Base-by-base conservation (phyloP, 768 basidiomycete species). In the Mycena epipterygia region DNA sequence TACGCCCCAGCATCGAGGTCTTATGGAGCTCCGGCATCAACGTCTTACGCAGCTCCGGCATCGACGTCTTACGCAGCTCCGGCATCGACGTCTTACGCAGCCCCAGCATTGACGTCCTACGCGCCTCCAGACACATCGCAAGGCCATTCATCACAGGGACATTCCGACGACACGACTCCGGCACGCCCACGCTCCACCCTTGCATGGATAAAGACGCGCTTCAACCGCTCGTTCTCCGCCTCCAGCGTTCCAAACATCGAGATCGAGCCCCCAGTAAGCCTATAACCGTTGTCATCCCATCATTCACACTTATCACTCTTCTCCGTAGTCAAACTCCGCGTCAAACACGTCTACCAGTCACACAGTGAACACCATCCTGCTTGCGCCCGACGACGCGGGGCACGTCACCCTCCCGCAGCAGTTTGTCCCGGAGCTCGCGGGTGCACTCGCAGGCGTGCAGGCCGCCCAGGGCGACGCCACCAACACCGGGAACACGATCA, bases 221-320 rank as follows among this genome's bases (percentile, higher is more conserved):
- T 77, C 41, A 76, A 77, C 52, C 81, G 81, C 5, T 76, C 77
- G 2, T 48, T 68, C 9, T 85, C 85, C 0, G 76, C 77, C 35
- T 73, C 76, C 19, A 82, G 80, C 42, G 79, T 87, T 23, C 84
- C 83, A 4, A 79, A 81, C 41, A 88, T 88, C 61, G 70, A 83
- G 41, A 80, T 88, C 33, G 81, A 86, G 75, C 81, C 87, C 19
- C 88, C 87, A 16, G 87, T 88, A 73, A 35, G 83, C 77, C 25
- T 33, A 25, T n/a, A 58, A 29, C 29, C 27, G 61, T 17, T 44
- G 23, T 41, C n/a, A 64, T 29, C 55, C 30, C 39, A 49, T 32
- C 60, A 19, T 37, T 30, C 56, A 48, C 66, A n/a, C n/a, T 44
- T 49, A 39, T 16, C 64, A 27, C 21, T 29, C 59, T 21, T 19